Evolutionary conservation across 192 early-diverging fungal species (phyloP), one percentile per base, ranked within the genome.

Genomic region (Coemansia sp.): DNA sequence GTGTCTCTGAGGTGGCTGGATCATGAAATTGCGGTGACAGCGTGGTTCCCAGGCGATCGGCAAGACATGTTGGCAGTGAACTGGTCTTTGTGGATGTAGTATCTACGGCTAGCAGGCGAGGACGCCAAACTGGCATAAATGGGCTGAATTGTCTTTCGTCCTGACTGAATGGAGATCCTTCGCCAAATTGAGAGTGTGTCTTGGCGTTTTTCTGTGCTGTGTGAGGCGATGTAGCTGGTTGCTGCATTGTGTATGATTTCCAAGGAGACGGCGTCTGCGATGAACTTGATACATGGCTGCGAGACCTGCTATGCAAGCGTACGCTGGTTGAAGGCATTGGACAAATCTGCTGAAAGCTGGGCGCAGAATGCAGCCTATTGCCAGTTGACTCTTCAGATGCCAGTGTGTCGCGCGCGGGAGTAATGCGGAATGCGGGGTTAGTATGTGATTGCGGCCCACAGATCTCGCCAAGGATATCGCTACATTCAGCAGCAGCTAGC

Each of bases 401-500:
- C 50, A 26, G 50, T 8, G 16, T 14, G 22, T 52, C 5, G 50
- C 4, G 50, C 10, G 50, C 22, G 22, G 50, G 50, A 11, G 22
- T 12, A 19, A 50, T 62, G 19, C 21, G 59, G 25, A 35, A 39
- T 12, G 37, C 37, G 12, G 48, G 57, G n/a, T 49, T 49, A 19
- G 48, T 21, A 17, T 49, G 48, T 8, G 48, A 16, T 49, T 21
- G 48, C 48, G 19, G 19, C 8, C 8, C 48, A 17, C 48, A 49
- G 48, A 49, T 49, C 6, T 79, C 69, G 16, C 56, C 64, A 22
- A 73, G 35, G 16, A 80, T 72, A 14, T 79, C 76, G 25, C 52
- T 64, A 35, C 70, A 83, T 43, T 83, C 82, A 16, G 74, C 72
- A 17, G 76, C 73, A 3, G 74, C 66, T 41, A 83, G 68, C 43